phyloP scores from a whole-genome alignment of 225 moss, liverwort and hornwort species.

The Bryoerythrophyllum caledonicum region DNA sequence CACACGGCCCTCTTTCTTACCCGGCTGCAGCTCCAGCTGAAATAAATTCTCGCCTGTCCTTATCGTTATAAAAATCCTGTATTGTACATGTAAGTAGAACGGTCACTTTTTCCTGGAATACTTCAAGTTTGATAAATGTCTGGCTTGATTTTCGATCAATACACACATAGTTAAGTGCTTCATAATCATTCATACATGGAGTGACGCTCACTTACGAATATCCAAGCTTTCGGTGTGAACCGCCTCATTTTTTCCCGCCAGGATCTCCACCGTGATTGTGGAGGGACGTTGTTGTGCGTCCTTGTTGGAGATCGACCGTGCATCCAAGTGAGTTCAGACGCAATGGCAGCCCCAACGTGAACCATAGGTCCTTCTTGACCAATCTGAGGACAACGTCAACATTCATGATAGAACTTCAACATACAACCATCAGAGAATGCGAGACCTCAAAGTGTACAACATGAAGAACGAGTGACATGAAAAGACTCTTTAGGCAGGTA shows the following conservation, averaged over 20 bases:
- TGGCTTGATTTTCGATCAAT: neutral
- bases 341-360: constrained; percentile 83
- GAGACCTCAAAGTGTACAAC: neutral
- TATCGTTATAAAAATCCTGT: constrained; percentile 88
- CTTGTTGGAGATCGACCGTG: constrained; percentile 61
- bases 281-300: constrained; percentile 10
- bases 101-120: constrained; percentile 1
- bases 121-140: constrained; percentile 8
- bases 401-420: neutral
- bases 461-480: neutral
- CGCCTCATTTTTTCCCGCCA: constrained; percentile 39
- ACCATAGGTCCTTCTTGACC: constrained; percentile 95
- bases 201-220: constrained; percentile 59
- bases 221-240: constrained; percentile 49
- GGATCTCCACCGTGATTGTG: constrained; percentile 39
- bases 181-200: neutral
- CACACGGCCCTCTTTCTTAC: constrained; percentile 26
- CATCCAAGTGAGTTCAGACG: constrained; percentile 89
- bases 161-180: constrained; percentile 6
- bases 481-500: constrained; percentile 1
- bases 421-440: neutral
- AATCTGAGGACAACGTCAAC: constrained; percentile 45
- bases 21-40: constrained; percentile 95
- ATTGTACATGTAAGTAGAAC: constrained; percentile 17
- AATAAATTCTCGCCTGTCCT: constrained; percentile 84